Evolutionary conservation across 176 grass and related monocot genomes (phyloP).

Genomic region (Saccharum spontaneum): DNA sequence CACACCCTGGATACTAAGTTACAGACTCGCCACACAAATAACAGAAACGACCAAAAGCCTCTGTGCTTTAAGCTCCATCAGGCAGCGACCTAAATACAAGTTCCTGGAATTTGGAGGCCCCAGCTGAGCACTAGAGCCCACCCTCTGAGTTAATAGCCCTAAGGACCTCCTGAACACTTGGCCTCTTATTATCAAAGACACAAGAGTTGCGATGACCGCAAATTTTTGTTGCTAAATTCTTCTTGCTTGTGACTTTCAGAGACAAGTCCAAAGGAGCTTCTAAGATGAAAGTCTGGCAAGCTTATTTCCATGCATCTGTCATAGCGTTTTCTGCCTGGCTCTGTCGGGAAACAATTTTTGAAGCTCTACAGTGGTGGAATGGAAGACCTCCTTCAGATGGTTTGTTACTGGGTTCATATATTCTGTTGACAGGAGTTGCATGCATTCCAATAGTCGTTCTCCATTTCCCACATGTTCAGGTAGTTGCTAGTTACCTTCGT

Average conservation of each 20-base stretch:
- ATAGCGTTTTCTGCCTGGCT: conserved; percentile 85
- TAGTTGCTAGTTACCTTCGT: conserved; percentile 30
- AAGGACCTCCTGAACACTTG: too few species aligned
- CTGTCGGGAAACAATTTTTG: conserved; percentile 93
- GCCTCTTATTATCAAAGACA: too few species aligned
- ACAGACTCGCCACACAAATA: too few species aligned
- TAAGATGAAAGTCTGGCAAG: conserved; percentile 93
- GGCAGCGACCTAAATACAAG: too few species aligned
- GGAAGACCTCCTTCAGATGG: conserved; percentile 94
- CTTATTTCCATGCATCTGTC: conserved; percentile 88
- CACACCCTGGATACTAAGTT: too few species aligned
- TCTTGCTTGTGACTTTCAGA: conserved; percentile 40
- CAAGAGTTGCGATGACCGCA: too few species aligned
- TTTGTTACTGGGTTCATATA: conserved; percentile 83
- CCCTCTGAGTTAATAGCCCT: too few species aligned
- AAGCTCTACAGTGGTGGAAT: conserved; percentile 96
- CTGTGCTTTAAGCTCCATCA: too few species aligned
- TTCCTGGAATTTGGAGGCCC: too few species aligned
- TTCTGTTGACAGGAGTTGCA: conserved; percentile 73
- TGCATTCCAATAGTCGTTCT: conserved; percentile 85
- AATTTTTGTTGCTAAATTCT: conserved; percentile 1
- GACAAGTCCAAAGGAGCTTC: conserved; percentile 86
- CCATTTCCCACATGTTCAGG: conserved; percentile 94
- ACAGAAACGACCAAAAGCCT: too few species aligned
- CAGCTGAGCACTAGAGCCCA: too few species aligned